These are phyloP conservation scores for Talaromyces rugulosus DNA, from an alignment of 2,329 filamentous ascomycete genomes.

Conservation along the genomic window DNA sequence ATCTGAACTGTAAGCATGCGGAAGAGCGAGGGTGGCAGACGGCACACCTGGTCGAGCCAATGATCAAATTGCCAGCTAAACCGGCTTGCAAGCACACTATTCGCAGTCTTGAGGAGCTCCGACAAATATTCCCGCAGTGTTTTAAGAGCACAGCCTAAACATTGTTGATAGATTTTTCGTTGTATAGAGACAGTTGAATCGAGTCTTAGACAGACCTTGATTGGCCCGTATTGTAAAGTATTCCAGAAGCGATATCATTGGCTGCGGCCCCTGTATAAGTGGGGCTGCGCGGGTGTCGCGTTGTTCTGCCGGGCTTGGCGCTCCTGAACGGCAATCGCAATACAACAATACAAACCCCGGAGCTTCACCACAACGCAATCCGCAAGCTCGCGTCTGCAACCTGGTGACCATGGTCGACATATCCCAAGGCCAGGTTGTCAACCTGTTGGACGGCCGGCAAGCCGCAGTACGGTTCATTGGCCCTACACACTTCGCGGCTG, in stretches of 20 bases:
- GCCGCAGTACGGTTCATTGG: slow-evolving; percentile 80
- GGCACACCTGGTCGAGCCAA: slow-evolving; percentile 79
- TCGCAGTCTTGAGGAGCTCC: slow-evolving; percentile 68
- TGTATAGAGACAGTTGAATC: neutral
- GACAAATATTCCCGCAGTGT: slow-evolving; percentile 72
- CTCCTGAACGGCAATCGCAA: slow-evolving; percentile 12
- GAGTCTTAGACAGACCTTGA: neutral
- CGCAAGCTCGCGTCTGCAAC: neutral
- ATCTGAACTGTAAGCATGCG: slow-evolving; percentile 73
- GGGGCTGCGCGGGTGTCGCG: slow-evolving; percentile 11
- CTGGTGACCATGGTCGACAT: slow-evolving; percentile 16
- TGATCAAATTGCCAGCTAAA: slow-evolving; percentile 57
- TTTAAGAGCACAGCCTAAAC: slow-evolving; percentile 56
- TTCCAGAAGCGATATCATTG: neutral
- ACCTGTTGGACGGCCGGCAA: slow-evolving; percentile 71
- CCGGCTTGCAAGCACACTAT: slow-evolving; percentile 73
- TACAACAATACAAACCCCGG: slow-evolving; percentile 8
- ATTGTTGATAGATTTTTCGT: neutral
- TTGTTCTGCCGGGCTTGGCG: slow-evolving; percentile 10
- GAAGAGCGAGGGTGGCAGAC: slow-evolving; percentile 79
- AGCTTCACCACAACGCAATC: neutral
- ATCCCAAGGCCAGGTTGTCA: slow-evolving; percentile 66
- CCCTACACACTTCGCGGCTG: slow-evolving; percentile 70
- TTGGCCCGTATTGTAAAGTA: neutral
- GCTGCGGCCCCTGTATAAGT: neutral